phyloP scores from a whole-genome alignment of 495 filamentous ascomycete species.

The Tuber indicum region DNA sequence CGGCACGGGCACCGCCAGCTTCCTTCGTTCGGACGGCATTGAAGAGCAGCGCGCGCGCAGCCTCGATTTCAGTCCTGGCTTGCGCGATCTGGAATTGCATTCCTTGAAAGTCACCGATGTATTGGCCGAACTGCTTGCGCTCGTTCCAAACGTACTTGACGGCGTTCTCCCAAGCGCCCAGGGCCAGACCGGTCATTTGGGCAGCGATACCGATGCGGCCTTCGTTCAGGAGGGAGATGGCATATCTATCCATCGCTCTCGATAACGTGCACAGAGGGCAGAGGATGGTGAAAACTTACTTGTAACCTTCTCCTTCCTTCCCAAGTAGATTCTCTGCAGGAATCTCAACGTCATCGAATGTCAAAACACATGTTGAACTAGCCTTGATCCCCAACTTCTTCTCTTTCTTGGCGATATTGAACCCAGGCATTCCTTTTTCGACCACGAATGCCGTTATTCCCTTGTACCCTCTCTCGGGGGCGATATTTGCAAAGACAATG shows the following conservation, averaged over 20 bases:
- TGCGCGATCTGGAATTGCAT: slow-evolving; percentile 99
- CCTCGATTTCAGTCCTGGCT: slow-evolving; percentile 85
- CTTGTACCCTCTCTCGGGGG: slow-evolving; percentile 81
- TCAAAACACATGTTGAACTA: slow-evolving; percentile 92
- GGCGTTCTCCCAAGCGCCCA: slow-evolving; percentile 94
- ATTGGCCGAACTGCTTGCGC: slow-evolving; percentile 89
- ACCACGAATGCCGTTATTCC: slow-evolving; percentile 96
- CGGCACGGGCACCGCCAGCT: slow-evolving; percentile 48
- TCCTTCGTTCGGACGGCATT: slow-evolving; percentile 98
- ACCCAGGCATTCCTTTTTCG: slow-evolving; percentile 81
- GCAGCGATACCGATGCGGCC: slow-evolving; percentile 96
- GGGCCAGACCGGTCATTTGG: slow-evolving; percentile 95
- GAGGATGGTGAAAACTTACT: slow-evolving; percentile 42
- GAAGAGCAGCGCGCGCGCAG: slow-evolving; percentile 86
- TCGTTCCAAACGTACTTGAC: slow-evolving; percentile 95
- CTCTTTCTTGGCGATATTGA: slow-evolving; percentile 97
- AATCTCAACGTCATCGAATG: slow-evolving; percentile 93
- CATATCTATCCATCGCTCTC: slow-evolving; percentile 49
- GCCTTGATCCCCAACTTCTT: slow-evolving; percentile 97
- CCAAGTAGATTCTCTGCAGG: slow-evolving; percentile 82
- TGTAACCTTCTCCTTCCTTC: slow-evolving; percentile 86
- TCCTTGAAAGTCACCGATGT: slow-evolving; percentile 92
- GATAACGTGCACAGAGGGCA: not conserved
- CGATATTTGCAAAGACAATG: slow-evolving; percentile 94
- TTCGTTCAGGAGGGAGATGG: slow-evolving; percentile 93